Evolutionary conservation across 106 monocot species (phyloP).

Genomic region (Acorus calamus): DNA sequence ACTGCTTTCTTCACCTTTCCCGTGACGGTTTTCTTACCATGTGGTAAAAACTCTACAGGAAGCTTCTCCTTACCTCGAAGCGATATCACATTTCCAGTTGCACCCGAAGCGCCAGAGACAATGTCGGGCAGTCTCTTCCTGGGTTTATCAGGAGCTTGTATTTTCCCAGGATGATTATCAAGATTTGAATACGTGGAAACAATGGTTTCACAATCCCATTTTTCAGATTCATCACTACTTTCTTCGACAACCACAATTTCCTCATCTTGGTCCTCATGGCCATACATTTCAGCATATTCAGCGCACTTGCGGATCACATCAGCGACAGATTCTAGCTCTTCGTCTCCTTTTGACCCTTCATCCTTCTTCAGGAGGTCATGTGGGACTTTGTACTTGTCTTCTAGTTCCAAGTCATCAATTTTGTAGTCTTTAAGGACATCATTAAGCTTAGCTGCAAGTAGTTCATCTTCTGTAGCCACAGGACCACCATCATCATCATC

Average conservation of each 20-base stretch:
- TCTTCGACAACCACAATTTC: conserved; percentile 45
- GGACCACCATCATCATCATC: conserved; percentile 20
- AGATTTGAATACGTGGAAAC: conserved; percentile 85
- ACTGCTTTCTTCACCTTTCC: conserved; percentile 38
- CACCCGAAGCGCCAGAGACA: conserved; percentile 20
- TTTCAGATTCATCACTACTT: conserved; percentile 86
- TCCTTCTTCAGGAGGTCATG: conserved; percentile 25
- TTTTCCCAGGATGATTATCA: conserved; percentile 93
- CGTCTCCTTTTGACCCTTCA: conserved; percentile 6
- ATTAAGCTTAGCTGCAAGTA: conserved; percentile 42
- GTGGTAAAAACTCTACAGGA: conserved; percentile 71
- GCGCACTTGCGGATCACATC: conserved; percentile 55
- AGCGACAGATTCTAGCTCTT: conserved; percentile 22
- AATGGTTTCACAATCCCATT: conserved; percentile 93
- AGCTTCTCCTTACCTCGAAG: conserved; percentile 80
- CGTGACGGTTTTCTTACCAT: conserved; percentile 19
- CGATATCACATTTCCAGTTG: conserved; percentile 38
- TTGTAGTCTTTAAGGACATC: conserved; percentile 48
- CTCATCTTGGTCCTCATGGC: conserved; percentile 38
- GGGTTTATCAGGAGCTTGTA: conserved; percentile 53
- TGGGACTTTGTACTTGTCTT: conserved; percentile 56
- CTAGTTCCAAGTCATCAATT: conserved; percentile 27
- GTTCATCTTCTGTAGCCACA: conserved; percentile 26
- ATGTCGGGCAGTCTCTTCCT: conserved; percentile 25
- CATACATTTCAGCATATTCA: conserved; percentile 82